phyloP scores from a whole-genome alignment of 805 yeast species.

The Millerago galiae region DNA sequence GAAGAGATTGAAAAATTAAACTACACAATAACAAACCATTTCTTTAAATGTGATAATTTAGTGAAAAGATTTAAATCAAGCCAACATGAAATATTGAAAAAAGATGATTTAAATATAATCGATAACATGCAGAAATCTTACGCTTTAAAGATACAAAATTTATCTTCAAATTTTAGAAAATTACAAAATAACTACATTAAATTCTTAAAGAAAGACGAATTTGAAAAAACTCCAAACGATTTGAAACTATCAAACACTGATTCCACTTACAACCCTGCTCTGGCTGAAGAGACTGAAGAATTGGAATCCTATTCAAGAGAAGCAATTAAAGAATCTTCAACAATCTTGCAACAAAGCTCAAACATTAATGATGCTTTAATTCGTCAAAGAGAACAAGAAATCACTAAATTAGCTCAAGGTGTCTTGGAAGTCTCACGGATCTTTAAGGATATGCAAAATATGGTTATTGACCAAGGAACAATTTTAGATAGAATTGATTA shows the following conservation, averaged over 20 bases:
- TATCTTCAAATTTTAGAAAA: conserved; percentile 72
- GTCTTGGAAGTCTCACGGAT: conserved; percentile 90
- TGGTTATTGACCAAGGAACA: conserved; percentile 95
- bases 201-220: conserved; percentile 75
- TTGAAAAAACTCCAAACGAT: conserved; percentile 36
- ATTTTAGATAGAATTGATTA: conserved; percentile 90
- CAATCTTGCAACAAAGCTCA: conserved; percentile 27
- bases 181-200: conserved; percentile 86
- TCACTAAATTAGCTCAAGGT: conserved; percentile 86
- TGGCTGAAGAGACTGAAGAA: conserved; percentile 31
- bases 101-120: conserved; percentile 55
- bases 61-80: conserved; percentile 57
- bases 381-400: conserved; percentile 81
- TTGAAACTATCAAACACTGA: conserved; percentile 1
- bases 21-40: conserved; percentile 62
- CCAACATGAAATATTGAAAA: conserved; percentile 24
- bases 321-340: conserved; percentile 43
- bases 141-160: conserved; percentile 78
- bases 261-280: conserved; percentile 19
- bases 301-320: conserved; percentile 48
- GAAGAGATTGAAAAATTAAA: conserved; percentile 73
- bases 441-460: conserved; percentile 84
- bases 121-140: conserved; percentile 78
- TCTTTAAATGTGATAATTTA: conserved; percentile 72
- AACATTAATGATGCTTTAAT: conserved; percentile 37